Base-by-base conservation (phyloP, 129 eudicot species). In the Tanacetum coccineum region DNA sequence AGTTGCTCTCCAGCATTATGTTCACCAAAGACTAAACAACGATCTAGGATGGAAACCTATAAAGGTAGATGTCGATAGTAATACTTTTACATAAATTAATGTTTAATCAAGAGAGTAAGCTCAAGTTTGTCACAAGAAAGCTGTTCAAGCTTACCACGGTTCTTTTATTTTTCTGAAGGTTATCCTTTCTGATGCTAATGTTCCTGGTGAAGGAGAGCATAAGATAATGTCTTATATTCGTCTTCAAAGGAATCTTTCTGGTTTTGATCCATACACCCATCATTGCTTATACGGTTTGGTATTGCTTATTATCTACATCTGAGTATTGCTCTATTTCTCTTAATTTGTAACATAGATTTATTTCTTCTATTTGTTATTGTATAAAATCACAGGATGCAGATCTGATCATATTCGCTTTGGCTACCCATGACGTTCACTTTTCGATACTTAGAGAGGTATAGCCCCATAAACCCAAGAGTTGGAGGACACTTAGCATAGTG, bases 151-250 rank as follows among this genome's bases (percentile, higher is more conserved):
- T 26, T 26, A 26, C 4, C 30, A 26, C 4, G 0, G 30, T 26
- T 26, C 28, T 25, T 2, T 26, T 4, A 3, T 0, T 25, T 25
- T 25, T 25, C 28, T 25, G 28, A 25, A 25, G 28, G 28, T 25
- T 25, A 25, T 25, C 28, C 2, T 25, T 25, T 25, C 28, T 68
- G 97, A 90, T 72, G 84, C 97, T 57, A 87, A 87, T 75, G 95
- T 90, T 63, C 95, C 97, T 63, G 97, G 97, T 57, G 97, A 90
- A 83, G 97, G 97, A 26, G 97, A 90, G 80, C 97, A 90, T 84
- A 90, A 90, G 70, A 73, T 84, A 54, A 90, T 90, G 97, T 87
- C 95, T 22, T 89, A 81, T 71, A 86, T 89, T 20, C 88, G 97
- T 17, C 78, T 84, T 59, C 95, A 89, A 53, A 82, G 97, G 30